These are phyloP conservation scores for Erodium trifolium DNA, from an alignment of 441 rosid species.

Conservation along the genomic window DNA sequence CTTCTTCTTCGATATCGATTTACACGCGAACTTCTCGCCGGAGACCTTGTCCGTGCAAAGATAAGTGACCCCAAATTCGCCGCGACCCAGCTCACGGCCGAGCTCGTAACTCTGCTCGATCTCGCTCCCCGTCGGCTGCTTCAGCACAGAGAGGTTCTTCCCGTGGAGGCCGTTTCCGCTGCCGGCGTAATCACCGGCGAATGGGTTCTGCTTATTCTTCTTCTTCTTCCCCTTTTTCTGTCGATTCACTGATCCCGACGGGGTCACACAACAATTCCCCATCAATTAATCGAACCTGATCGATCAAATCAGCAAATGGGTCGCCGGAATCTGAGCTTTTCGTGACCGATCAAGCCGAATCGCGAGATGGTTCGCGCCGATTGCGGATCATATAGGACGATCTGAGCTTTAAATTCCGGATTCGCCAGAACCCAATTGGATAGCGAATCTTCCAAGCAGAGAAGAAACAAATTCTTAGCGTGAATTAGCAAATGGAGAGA, in stretches of 20 bases:
- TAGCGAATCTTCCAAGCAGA: too few relatives aligned
- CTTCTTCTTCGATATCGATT: slow-evolving; percentile 61
- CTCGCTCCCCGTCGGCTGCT: slow-evolving; percentile 51
- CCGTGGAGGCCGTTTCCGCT: slow-evolving; percentile 19
- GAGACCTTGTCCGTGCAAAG: slow-evolving; percentile 48
- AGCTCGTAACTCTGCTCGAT: slow-evolving; percentile 44
- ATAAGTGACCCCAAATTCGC: slow-evolving; percentile 62
- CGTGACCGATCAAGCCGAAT: background rate
- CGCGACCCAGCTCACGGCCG: slow-evolving; percentile 63
- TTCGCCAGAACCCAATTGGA: background rate
- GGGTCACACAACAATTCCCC: slow-evolving; percentile 68
- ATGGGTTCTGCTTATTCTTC: slow-evolving; percentile 66
- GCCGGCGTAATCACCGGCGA: slow-evolving; percentile 42
- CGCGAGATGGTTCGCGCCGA: background rate
- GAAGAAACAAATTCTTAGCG: background rate
- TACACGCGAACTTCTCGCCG: slow-evolving; percentile 47
- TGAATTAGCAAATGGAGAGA: background rate
- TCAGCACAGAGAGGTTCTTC: slow-evolving; percentile 38
- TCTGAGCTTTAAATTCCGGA: background rate
- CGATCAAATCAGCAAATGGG: background rate
- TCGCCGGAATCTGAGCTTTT: background rate
- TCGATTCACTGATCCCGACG: slow-evolving; percentile 15
- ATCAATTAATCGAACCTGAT: slow-evolving; percentile 18
- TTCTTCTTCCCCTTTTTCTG: slow-evolving; percentile 28
- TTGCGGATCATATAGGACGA: background rate